Base-by-base conservation (phyloP, 805 yeast genomes). In the Lachancea fermentati region DNA sequence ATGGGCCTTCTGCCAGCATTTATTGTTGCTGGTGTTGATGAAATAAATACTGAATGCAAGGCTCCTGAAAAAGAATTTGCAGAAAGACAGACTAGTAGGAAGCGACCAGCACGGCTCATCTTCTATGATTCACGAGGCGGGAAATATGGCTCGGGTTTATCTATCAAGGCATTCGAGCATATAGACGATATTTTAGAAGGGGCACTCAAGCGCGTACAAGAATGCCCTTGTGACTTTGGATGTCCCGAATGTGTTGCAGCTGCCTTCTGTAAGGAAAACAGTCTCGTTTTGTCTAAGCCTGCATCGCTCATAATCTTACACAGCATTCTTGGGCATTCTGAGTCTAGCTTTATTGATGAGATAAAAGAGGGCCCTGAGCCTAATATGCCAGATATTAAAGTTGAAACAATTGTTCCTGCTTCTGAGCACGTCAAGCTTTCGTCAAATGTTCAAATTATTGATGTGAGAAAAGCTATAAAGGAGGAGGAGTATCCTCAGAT, bases 21-120 rank as follows among this genome's bases (percentile, higher is more conserved):
- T 44, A 78, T 88, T 4, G 77, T 79, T 9, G 79, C 85, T 13
- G 85, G 86, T 1, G 72, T 76, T 3, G 83, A 79, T 48, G 98
- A 93, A 51, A 72, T 93, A 11, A 76, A 75, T 33, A 86, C 97
- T 0, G 99, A 93, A 60, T 93, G 99, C 62, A 93, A 93, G 54
- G 97, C 97, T 0, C 97, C 98, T 0, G 95, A 88, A 49, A 93
- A 93, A 53, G 99, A 93, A 57, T 85, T 91, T 69, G 85, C 96
- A 1, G 72, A 73, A 36, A 63, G 87, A 19, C 84, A 84, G 54
- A 73, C 91, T 0, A 61, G 63, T 13, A 66, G 98, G 30, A 76
- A 74, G 42, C 66, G 99, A 31, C 97, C 97, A 0, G 95, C 95
- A 0, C 67, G 98, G 39, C 65, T 93, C 36, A 78, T 89, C 1